Percentiles rank a stretch among this genome's conserved stretches.
Evolutionary conservation across 495 filamentous ascomycete species (phyloP).

Genomic region (Delitschia confertaspora): DNA sequence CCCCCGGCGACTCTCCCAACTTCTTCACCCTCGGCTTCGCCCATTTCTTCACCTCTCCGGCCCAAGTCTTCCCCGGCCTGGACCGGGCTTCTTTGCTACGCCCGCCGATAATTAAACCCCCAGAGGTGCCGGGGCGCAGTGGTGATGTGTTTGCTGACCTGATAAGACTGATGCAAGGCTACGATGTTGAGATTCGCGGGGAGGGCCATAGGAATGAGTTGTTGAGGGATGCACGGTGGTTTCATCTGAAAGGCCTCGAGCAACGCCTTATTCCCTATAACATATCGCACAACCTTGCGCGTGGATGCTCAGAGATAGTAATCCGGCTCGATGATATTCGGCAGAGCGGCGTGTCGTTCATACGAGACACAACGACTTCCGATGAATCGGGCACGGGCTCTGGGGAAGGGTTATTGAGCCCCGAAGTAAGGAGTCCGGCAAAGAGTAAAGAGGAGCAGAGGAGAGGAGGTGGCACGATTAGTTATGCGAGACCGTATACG

Average conservation of each 20-base stretch:
- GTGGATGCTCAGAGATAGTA: slow-evolving; percentile 63
- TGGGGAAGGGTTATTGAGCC: neutral
- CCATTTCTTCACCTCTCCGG: slow-evolving; percentile 73
- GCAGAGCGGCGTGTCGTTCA: slow-evolving; percentile 68
- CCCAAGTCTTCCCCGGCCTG: slow-evolving; percentile 79
- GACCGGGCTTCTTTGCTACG: slow-evolving; percentile 73
- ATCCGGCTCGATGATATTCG: slow-evolving; percentile 77
- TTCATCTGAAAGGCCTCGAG: slow-evolving; percentile 83
- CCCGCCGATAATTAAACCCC: slow-evolving; percentile 77
- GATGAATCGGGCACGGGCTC: slow-evolving; percentile 12
- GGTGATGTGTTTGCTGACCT: slow-evolving; percentile 75
- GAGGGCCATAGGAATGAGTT: slow-evolving; percentile 71
- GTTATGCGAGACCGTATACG: slow-evolving; percentile 73
- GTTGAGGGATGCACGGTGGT: slow-evolving; percentile 82
- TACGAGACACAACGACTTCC: slow-evolving; percentile 33
- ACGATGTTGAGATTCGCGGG: slow-evolving; percentile 67
- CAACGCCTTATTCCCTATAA: slow-evolving; percentile 75
- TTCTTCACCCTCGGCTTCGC: slow-evolving; percentile 93
- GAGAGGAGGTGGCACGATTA: slow-evolving; percentile 50
- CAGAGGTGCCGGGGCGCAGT: slow-evolving; percentile 68
- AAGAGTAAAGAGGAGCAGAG: slow-evolving; percentile 14
- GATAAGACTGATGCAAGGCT: slow-evolving; percentile 79
- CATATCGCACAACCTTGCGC: slow-evolving; percentile 65
- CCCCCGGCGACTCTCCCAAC: slow-evolving; percentile 81
- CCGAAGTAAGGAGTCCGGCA: slow-evolving; percentile 9